phyloP scores from a whole-genome alignment of 495 filamentous ascomycete genomes.

The Penicillium odoratum region DNA sequence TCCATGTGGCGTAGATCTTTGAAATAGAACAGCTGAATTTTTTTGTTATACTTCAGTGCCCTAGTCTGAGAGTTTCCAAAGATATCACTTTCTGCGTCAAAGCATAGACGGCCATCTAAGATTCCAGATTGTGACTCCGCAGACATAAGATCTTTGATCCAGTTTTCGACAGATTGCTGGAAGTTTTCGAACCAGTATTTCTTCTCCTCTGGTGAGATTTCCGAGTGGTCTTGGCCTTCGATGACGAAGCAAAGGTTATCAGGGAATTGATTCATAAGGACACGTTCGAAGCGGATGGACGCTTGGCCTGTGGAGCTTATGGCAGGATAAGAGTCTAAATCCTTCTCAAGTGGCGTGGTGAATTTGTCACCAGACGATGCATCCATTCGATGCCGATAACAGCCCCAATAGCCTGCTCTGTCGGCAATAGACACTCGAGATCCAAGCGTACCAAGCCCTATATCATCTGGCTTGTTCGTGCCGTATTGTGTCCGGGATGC shows the following conservation, averaged over 20 bases:
- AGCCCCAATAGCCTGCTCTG: slow-evolving; percentile 37
- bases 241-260: slow-evolving; percentile 32
- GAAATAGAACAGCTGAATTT: slow-evolving; percentile 32
- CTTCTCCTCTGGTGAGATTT: slow-evolving; percentile 17
- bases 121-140: slow-evolving; percentile 22
- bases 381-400: slow-evolving; percentile 26
- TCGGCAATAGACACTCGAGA: slow-evolving; percentile 12
- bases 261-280: slow-evolving; percentile 20
- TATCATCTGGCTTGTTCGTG: slow-evolving; percentile 14
- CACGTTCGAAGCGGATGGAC: slow-evolving; percentile 16
- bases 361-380: slow-evolving; percentile 8
- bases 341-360: neutral
- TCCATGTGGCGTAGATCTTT: slow-evolving; percentile 30
- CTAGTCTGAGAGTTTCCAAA: slow-evolving; percentile 1
- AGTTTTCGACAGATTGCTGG: slow-evolving; percentile 15
- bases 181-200: slow-evolving; percentile 26
- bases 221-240: slow-evolving; percentile 32
- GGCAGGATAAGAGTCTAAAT: neutral
- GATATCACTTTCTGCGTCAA: slow-evolving; percentile 13
- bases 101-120: slow-evolving; percentile 21
- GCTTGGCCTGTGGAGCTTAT: neutral
- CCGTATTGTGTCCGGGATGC: slow-evolving; percentile 20
- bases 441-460: slow-evolving; percentile 22
- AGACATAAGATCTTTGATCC: slow-evolving; percentile 24
- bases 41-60: slow-evolving; percentile 23